Evolutionary conservation across 768 basidiomycete species (phyloP).

Genomic region (Gloeopeniophorella convolvens): DNA sequence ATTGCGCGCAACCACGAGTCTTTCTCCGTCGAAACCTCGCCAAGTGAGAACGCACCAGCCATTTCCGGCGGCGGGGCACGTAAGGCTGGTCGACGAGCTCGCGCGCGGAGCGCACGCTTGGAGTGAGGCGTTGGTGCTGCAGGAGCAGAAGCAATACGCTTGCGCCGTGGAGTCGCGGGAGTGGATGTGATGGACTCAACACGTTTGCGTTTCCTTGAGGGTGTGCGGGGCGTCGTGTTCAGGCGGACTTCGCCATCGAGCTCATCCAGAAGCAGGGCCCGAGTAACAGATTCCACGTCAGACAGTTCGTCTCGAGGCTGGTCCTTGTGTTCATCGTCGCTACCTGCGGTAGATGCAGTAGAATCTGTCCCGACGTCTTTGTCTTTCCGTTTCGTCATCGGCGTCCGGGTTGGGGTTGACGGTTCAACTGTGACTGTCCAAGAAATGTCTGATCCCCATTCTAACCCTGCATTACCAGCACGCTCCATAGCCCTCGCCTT

Average conservation of each 20-base stretch:
- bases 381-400: constrained; percentile 7
- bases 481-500: constrained; percentile 3
- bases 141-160: constrained; percentile 21
- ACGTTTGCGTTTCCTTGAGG: constrained; percentile 48
- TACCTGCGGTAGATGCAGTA: constrained; percentile 2
- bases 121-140: constrained; percentile 29
- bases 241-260: constrained; percentile 18
- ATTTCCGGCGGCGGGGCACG: constrained; percentile 33
- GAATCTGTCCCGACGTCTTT: constrained; percentile 15
- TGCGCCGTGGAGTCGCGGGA: constrained; percentile 18
- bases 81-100: constrained; percentile 17
- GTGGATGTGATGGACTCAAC: constrained; percentile 17
- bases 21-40: constrained; percentile 54
- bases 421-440: constrained; percentile 16
- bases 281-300: constrained; percentile 29
- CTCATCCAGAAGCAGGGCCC: constrained; percentile 20
- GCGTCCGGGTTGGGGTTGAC: background rate
- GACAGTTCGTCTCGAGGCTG: constrained; percentile 29
- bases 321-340: constrained; percentile 16
- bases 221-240: constrained; percentile 39
- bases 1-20: constrained; percentile 77
- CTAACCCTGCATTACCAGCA: background rate
- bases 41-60: constrained; percentile 27
- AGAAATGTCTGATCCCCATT: constrained; percentile 13
- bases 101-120: constrained; percentile 18